A percentile compares a stretch with the other conserved stretches of the same genome.
Conservation (phyloP, 257 asterid genomes). For the Solanum neorickii region DNA sequence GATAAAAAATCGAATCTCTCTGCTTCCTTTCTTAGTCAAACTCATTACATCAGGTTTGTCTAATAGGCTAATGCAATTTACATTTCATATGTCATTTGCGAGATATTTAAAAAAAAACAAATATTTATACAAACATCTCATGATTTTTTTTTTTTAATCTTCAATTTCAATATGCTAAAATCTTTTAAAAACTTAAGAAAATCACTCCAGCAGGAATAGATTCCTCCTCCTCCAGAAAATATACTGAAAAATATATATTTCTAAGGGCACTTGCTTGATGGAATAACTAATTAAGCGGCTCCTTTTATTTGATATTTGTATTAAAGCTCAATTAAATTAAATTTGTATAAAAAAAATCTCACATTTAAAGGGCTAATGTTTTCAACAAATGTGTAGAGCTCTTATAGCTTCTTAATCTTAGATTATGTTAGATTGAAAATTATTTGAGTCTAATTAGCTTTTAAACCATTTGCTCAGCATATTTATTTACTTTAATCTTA, state of each 20-base stretch:
- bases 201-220: neutral
- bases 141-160: too few species aligned
- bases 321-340: neutral
- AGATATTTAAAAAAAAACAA: too few species aligned
- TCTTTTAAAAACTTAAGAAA: neutral
- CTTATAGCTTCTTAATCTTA: neutral
- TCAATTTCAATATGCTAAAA: neutral
- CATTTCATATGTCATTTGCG: rapidly evolving
- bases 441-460: neutral
- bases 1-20: too few species aligned
- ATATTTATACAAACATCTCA: too few species aligned
- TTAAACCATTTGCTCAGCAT: neutral
- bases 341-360: neutral
- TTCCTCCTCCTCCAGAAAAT: neutral
- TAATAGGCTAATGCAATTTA: neutral
- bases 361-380: neutral
- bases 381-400: neutral
- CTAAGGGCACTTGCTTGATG: neutral
- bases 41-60: neutral
- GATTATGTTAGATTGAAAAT: neutral
- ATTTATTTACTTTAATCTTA: too few species aligned
- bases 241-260: neutral
- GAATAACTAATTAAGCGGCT: neutral
- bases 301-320: neutral
- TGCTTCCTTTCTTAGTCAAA: neutral